phyloP scores from a whole-genome alignment of 1,139 yeast species.

The Kodamaea alishanica region DNA sequence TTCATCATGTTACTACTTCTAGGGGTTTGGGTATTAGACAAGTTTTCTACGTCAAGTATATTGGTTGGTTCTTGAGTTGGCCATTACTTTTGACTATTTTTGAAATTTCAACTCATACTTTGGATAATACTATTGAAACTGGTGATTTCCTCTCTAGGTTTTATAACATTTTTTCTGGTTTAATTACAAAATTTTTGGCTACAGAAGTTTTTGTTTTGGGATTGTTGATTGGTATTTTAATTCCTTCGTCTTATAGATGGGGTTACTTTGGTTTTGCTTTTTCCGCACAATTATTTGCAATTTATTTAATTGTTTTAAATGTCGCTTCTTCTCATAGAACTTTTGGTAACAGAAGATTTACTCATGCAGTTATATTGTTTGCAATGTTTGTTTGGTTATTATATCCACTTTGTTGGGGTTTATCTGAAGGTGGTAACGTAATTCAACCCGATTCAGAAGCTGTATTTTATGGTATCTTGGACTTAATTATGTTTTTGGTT shows the following conservation, averaged over 20 bases:
- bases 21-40: constrained; percentile 49
- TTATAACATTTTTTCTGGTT: constrained; percentile 21
- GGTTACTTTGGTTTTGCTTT: constrained; percentile 51
- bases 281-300: constrained; percentile 37
- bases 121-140: constrained; percentile 30
- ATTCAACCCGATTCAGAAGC: constrained; percentile 67
- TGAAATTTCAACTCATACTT: constrained; percentile 43
- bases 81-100: constrained; percentile 50
- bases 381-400: constrained; percentile 40
- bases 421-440: constrained; percentile 64
- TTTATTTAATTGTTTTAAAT: constrained; percentile 23
- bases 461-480: constrained; percentile 61
- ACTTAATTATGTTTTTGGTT: constrained; percentile 42
- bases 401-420: constrained; percentile 60
- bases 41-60: constrained; percentile 59
- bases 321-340: constrained; percentile 13
- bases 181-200: constrained; percentile 35
- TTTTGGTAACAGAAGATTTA: constrained; percentile 11
- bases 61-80: constrained; percentile 66
- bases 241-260: constrained; percentile 61
- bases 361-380: constrained; percentile 29
- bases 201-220: constrained; percentile 51
- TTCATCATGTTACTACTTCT: constrained; percentile 45
- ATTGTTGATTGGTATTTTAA: constrained; percentile 51
- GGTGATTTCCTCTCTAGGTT: constrained; percentile 23